Evolutionary conservation across 2,329 filamentous ascomycete species (phyloP), one percentile per base, ranked within the genome.

Genomic region (Aureobasidium sp.): DNA sequence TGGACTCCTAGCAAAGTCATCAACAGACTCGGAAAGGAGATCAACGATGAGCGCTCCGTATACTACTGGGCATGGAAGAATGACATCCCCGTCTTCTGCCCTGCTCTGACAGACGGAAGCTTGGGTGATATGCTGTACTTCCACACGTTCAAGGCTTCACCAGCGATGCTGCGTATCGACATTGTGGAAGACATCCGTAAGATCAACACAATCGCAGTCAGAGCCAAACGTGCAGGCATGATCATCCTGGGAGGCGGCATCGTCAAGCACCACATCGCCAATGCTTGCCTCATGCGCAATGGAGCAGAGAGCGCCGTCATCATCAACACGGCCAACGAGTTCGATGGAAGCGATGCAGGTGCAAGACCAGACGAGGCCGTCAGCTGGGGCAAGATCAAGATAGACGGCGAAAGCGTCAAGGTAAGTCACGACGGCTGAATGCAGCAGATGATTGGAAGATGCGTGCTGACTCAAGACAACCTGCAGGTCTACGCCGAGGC

Each of bases 31-130:
- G 94, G 94, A 51, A 90, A 88, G 73, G 94, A 97, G 75, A 97
- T 99, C 76, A 90, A 96, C 75, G 85, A 97, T 74, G 90, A 96
- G 76, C 82, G 87, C 17, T 95, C 89, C 0, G 91, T 97, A 25
- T 94, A 92, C 74, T 97, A 97, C 79, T 99, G 94, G 94, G 93
- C 93, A 0, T 95, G 89, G 78, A 94, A 92, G 78, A 97, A 99
- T 77, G 81, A 94, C 73, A 97, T 99, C 62, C 94, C 94, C 0
- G 88, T 99, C 17, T 99, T 99, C 79, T 97, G 93, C 72, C 94
- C 94, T 0, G 94, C 94, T 6, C 79, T 99, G 69, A 99, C 94
- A 0, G 94, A 99, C 71, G 94, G 94, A 20, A 96, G 90, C 68
- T 77, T 99, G 22, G 94, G 94, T 5, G 94, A 99, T 74, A 99